Base-by-base conservation (phyloP, 805 yeast species). In the Saturnispora halmiae region DNA sequence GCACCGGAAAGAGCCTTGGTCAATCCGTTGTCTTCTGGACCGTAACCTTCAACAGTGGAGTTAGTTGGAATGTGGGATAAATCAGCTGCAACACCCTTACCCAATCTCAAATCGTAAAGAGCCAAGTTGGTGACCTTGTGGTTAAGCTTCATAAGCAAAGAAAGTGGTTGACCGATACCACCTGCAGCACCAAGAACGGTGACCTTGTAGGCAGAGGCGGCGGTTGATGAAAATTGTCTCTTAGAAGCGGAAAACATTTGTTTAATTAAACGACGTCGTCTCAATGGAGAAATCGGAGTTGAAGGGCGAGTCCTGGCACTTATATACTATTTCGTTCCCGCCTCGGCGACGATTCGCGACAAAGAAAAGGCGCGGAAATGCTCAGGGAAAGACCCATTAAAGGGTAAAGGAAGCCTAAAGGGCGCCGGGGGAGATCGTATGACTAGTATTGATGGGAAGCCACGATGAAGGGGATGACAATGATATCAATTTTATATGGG, bases 121-220 rank as follows among this genome's bases (percentile, higher is more conserved):
- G 94, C 76, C 53, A 86, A 70, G 54, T 79, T 78, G 45, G 72
- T 70, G 39, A 80, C 71, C 43, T 70, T 67, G 32, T 74, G 74
- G 51, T 77, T 74, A 42, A 86, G 67, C 64, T 87, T 86, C 52
- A 86, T 68, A 42, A 87, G 71, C 41, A 87, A 74, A 11, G 95
- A 85, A 46, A 87, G 71, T 30, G 95, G 94, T 69, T 87, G 96
- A 42, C 96, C 96, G 58, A 86, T 86, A 47, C 96, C 95, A 54
- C 95, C 95, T 36, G 90, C 86, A 43, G 95, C 95, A 51, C 95
- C 95, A 40, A 79, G 71, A 46, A 85, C 86, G 44, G 94, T 75
- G 10, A 47, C 94, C 69, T 85, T 86, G 73, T 81, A 82, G 56
- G 83, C 79, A 50, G 73, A 60, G 32, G 79, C 57, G 40, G 80